Percentiles rank a stretch among this genome's conserved stretches.
phyloP scores from a whole-genome alignment of 2,329 filamentous ascomycete genomes.

The Paradendryphiella salina region DNA sequence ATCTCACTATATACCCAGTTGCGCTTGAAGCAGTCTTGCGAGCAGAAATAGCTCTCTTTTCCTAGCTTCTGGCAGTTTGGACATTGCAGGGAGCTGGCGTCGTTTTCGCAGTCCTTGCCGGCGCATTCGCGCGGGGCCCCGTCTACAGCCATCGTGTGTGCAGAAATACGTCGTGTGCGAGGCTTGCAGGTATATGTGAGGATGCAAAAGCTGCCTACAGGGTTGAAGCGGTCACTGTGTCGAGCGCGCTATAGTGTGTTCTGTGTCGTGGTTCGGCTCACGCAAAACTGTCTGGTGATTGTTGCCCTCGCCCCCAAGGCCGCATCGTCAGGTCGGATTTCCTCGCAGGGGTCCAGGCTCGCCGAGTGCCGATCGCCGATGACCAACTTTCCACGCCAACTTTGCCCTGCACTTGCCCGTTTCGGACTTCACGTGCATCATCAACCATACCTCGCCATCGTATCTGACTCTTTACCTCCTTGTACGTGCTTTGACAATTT shows the following conservation, averaged over 20 bases:
- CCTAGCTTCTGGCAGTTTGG: conserved; percentile 91
- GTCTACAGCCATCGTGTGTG: conserved; percentile 40
- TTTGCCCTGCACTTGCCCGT: conserved; percentile 21
- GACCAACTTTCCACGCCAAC: conserved; percentile 20
- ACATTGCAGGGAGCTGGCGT: conserved; percentile 85
- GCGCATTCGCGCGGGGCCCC: conserved; percentile 70
- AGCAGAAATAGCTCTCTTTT: conserved; percentile 93
- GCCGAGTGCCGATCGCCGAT: conserved; percentile 24
- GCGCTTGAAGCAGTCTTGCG: conserved; percentile 97
- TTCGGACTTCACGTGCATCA: conserved; percentile 24
- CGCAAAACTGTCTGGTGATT: conserved; percentile 22
- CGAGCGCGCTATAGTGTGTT: neutral
- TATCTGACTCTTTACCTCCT: conserved; percentile 8
- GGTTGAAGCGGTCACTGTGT: neutral
- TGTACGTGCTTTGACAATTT: conserved; percentile 5
- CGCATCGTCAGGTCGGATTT: conserved; percentile 18
- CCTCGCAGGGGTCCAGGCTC: conserved; percentile 20
- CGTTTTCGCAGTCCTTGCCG: conserved; percentile 81
- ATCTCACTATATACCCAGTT: conserved; percentile 75
- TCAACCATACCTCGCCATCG: conserved; percentile 13
- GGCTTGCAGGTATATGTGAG: neutral
- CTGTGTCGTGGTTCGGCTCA: conserved; percentile 16
- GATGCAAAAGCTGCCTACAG: neutral
- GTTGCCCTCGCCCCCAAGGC: conserved; percentile 12
- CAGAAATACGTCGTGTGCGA: neutral